Evolutionary conservation across 306 rosid species (phyloP).

Genomic region (Erythrophleum fordii): DNA sequence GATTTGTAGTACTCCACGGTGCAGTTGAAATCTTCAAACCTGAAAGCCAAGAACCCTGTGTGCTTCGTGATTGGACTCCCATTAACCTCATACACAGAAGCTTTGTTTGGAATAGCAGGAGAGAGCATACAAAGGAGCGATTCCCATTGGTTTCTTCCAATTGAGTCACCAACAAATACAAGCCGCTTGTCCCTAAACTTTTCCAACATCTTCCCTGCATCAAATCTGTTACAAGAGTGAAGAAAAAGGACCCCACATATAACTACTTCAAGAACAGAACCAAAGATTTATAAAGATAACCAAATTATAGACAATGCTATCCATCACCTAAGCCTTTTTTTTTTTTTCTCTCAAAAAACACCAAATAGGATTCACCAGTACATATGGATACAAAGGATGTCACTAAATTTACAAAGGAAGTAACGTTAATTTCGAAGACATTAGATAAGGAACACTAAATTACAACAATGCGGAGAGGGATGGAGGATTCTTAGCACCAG

Average conservation of each 20-base stretch:
- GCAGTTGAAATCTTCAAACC: constrained; percentile 82
- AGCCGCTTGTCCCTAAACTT: constrained; percentile 66
- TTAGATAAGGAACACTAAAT: not conserved
- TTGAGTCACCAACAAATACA: constrained; percentile 90
- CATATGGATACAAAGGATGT: not conserved
- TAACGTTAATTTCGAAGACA: not conserved
- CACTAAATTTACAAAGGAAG: not conserved
- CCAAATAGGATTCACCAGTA: not conserved
- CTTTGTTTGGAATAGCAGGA: constrained; percentile 59
- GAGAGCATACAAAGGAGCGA: constrained; percentile 92
- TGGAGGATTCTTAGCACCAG: constrained; percentile 2
- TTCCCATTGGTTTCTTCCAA: constrained; percentile 97
- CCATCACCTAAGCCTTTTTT: not conserved
- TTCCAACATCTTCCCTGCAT: constrained; percentile 76
- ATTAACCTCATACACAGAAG: constrained; percentile 68
- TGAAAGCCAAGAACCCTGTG: constrained; percentile 75
- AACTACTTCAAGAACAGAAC: constrained; percentile 25
- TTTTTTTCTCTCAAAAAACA: not conserved
- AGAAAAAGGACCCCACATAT: not conserved
- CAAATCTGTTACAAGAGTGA: constrained; percentile 60
- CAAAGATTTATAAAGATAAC: not conserved
- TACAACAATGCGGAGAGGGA: not conserved
- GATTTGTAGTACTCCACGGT: constrained; percentile 88
- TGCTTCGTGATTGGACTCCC: constrained; percentile 85
- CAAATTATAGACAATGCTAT: not conserved